These are phyloP conservation scores for Allium fistulosum DNA, from an alignment of 106 monocot genomes.

Conservation along the genomic window DNA sequence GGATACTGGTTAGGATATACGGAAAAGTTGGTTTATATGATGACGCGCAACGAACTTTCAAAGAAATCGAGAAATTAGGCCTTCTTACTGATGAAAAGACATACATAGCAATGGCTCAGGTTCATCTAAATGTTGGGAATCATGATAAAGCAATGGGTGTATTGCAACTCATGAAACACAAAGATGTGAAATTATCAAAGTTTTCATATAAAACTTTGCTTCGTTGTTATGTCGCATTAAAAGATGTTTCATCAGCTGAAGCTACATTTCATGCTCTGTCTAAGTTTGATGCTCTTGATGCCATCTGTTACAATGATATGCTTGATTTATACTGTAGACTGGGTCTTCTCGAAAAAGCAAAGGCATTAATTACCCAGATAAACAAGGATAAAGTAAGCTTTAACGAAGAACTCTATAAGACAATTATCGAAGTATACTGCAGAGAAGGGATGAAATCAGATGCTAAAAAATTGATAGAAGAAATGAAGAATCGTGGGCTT, in stretches of 20 bases:
- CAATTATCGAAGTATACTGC: conserved; percentile 59
- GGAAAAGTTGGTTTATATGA: conserved; percentile 88
- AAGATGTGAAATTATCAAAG: conserved; percentile 49
- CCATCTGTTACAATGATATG: conserved; percentile 55
- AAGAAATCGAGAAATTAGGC: conserved; percentile 50
- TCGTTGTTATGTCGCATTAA: conserved; percentile 60
- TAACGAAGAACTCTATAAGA: conserved; percentile 63
- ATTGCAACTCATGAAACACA: conserved; percentile 61
- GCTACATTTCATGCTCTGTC: conserved; percentile 41
- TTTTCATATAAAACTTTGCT: conserved; percentile 63
- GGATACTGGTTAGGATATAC: conserved; percentile 91
- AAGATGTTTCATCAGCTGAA: conserved; percentile 74
- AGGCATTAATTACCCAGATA: conserved; percentile 46
- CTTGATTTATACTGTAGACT: conserved; percentile 67
- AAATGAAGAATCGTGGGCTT: conserved; percentile 50
- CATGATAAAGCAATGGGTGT: conserved; percentile 60
- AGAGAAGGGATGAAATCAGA: conserved; percentile 54
- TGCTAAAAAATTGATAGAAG: conserved; percentile 52
- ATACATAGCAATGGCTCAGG: conserved; percentile 87
- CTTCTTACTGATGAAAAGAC: conserved; percentile 80
- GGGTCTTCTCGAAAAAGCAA: conserved; percentile 76
- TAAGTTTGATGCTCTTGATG: conserved; percentile 35
- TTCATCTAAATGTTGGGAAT: conserved; percentile 65
- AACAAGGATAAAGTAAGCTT: conserved; percentile 40
- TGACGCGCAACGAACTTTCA: conserved; percentile 69